Conservation (phyloP, 31 red algal genomes). For the Odonthalia washingtoniensis region DNA sequence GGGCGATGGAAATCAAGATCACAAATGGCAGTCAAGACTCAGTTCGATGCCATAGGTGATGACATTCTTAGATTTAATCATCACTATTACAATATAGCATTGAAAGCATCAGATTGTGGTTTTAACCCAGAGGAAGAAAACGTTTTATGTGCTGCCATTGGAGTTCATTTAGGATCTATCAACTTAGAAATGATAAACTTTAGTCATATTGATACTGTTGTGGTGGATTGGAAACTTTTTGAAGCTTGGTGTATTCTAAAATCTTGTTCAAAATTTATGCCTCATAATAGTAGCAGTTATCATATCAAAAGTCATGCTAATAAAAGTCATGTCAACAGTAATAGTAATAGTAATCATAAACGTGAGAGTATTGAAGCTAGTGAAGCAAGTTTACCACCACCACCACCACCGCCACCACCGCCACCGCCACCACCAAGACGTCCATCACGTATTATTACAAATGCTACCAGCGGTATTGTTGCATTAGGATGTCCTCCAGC, state of each 20-base stretch:
- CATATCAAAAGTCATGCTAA: too few species aligned
- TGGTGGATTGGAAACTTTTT: conserved; percentile 69
- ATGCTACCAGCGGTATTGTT: not conserved
- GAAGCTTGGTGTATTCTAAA: conserved; percentile 58
- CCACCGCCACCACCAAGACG: not conserved
- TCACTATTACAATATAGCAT: conserved; percentile 40
- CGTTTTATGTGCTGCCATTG: conserved; percentile 57
- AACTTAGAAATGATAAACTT: conserved; percentile 34
- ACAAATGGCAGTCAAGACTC: conserved; percentile 69
- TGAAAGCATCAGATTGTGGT: conserved; percentile 24
- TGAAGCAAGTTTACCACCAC: not conserved
- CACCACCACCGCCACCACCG: not conserved
- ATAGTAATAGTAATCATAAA: not conserved
- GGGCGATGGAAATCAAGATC: conserved; percentile 66
- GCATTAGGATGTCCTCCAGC: not conserved
- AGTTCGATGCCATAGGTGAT: conserved; percentile 77
- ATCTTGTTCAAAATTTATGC: conserved; percentile 51
- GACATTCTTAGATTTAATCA: conserved; percentile 66
- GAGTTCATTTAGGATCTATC: conserved; percentile 51
- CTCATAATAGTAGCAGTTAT: not conserved
- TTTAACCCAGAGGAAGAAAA: conserved; percentile 23
- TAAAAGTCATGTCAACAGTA: not conserved
- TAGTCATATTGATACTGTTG: conserved; percentile 50
- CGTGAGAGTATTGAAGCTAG: not conserved
- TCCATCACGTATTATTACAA: not conserved